A percentile compares a stretch with the other conserved stretches of the same genome.
phyloP scores from a whole-genome alignment of 2,329 filamentous ascomycete genomes.

The Colletotrichum brevisporum region DNA sequence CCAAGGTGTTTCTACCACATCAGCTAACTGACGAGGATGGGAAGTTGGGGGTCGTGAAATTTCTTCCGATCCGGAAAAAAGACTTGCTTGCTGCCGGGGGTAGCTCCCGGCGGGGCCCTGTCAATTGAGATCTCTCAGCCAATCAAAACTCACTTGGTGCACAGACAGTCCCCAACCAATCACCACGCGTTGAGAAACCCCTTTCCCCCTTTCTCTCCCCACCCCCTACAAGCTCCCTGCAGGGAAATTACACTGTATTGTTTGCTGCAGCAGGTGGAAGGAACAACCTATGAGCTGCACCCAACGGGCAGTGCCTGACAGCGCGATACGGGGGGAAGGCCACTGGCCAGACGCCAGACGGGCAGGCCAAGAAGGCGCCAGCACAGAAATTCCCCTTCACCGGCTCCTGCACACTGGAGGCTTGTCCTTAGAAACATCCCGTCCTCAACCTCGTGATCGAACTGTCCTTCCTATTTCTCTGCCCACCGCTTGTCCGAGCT shows the following conservation, averaged over 20 bases:
- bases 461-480: constrained; percentile 25
- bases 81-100: constrained; percentile 30
- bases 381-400: constrained; percentile 54
- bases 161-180: constrained; percentile 38
- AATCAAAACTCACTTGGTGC: constrained; percentile 35
- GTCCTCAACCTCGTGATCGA: constrained; percentile 40
- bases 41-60: constrained; percentile 1
- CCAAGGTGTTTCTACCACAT: constrained; percentile 12
- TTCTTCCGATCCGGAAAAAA: constrained; percentile 31
- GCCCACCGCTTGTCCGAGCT: constrained; percentile 39
- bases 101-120: constrained; percentile 4
- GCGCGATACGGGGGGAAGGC: constrained; percentile 35
- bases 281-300: constrained; percentile 43
- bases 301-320: constrained; percentile 40
- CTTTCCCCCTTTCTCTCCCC: constrained; percentile 60
- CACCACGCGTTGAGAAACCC: constrained; percentile 37
- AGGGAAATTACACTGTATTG: constrained; percentile 61
- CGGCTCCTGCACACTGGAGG: constrained; percentile 31
- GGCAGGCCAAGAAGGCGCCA: constrained; percentile 46
- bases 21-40: constrained; percentile 27
- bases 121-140: constrained; percentile 38
- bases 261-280: constrained; percentile 59
- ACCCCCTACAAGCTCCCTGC: constrained; percentile 53
- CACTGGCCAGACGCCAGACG: constrained; percentile 24
- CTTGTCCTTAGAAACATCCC: constrained; percentile 42